These are phyloP conservation scores for Cutaneotrichosporon cutaneum DNA, from an alignment of 1,284 basidiomycete species.

Conservation along the genomic window DNA sequence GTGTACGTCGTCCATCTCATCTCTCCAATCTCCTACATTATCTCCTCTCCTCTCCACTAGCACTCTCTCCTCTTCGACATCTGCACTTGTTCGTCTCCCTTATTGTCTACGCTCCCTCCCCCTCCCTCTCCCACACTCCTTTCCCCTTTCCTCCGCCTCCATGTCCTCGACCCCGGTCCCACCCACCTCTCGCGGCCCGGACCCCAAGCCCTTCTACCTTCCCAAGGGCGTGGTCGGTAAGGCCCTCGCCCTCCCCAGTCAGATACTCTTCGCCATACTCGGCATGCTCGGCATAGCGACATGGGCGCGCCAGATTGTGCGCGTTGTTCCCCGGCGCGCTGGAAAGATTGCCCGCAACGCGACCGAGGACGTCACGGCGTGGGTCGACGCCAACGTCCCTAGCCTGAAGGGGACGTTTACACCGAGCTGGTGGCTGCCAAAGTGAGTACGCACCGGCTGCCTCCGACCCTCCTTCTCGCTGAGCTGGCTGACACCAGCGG, in stretches of 20 bases:
- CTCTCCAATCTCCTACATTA: no score
- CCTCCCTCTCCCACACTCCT: not conserved
- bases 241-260: slow-evolving; percentile 26
- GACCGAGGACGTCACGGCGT: slow-evolving; percentile 26
- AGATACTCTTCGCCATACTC: slow-evolving; percentile 34
- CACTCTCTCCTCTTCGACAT: no score
- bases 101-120: no score
- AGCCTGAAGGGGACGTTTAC: slow-evolving; percentile 48
- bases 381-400: slow-evolving; percentile 45
- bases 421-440: slow-evolving; percentile 53
- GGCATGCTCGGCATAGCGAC: slow-evolving; percentile 42
- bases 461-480: no score
- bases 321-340: slow-evolving; percentile 27
- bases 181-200: not conserved
- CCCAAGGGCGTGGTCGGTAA: slow-evolving; percentile 15
- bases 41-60: no score
- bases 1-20: no score
- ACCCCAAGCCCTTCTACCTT: slow-evolving; percentile 9
- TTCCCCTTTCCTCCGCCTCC: not conserved
- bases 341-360: not conserved
- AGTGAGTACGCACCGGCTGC: slow-evolving; percentile 29
- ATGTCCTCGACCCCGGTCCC: not conserved
- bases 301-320: slow-evolving; percentile 46
- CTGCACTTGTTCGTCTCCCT: no score
- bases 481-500: slow-evolving; percentile 44